A percentile compares a stretch with the other conserved stretches of the same genome.
phyloP scores from a whole-genome alignment of 2,329 filamentous ascomycete genomes.

The Penicillium decumbens region DNA sequence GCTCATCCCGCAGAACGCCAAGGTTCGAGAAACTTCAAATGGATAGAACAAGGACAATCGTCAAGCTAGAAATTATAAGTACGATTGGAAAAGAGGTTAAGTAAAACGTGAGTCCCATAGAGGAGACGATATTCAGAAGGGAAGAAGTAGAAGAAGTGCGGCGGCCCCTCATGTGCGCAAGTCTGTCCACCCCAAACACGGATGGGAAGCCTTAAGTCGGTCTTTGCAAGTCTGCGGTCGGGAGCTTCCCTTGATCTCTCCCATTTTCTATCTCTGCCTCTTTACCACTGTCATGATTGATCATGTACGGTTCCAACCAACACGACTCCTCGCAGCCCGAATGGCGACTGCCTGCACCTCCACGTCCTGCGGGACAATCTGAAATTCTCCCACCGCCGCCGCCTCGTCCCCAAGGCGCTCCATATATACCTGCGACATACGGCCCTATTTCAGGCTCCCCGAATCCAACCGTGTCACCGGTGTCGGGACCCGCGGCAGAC shows the following conservation, averaged over 20 bases:
- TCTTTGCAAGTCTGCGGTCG: neutral
- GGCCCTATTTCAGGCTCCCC: constrained; percentile 31
- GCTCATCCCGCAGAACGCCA: no score
- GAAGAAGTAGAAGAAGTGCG: neutral
- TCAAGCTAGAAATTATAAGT: neutral
- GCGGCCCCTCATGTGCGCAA: neutral
- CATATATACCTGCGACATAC: constrained; percentile 36
- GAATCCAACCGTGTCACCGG: constrained; percentile 17
- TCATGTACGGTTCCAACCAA: constrained; percentile 35
- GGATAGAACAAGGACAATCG: neutral
- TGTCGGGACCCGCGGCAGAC: constrained; percentile 22
- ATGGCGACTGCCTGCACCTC: constrained; percentile 34
- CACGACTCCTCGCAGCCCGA: constrained; percentile 33
- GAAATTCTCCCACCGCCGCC: constrained; percentile 23
- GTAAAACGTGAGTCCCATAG: no score
- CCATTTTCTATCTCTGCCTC: neutral
- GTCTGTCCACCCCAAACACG: neutral
- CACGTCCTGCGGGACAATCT: constrained; percentile 20
- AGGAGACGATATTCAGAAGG: neutral
- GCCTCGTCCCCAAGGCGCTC: constrained; percentile 22
- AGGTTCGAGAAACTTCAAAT: no score
- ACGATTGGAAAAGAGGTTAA: no score
- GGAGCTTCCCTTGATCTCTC: neutral
- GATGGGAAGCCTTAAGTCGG: neutral
- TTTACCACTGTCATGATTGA: constrained; percentile 7